Evolutionary conservation across 2,329 filamentous ascomycete species (phyloP), one percentile per base, ranked within the genome.

Genomic region (Cordyceps fumosorosea): DNA sequence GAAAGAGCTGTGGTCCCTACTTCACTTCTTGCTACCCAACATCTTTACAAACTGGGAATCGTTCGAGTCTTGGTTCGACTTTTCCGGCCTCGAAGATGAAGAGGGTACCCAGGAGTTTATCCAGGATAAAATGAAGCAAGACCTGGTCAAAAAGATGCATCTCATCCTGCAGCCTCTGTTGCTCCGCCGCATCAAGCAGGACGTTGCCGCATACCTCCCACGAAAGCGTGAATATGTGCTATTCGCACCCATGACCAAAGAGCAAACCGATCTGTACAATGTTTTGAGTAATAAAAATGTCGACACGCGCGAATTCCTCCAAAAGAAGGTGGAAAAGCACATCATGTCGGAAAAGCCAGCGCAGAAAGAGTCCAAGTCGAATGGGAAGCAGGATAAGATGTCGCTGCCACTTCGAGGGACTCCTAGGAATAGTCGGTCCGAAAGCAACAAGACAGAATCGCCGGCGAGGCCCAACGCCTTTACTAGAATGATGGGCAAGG

Each of bases 41-140:
- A 93, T 97, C 37, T 99, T 99, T 68, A 91, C 93, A 52, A 90
- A 96, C 68, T 88, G 96, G 73, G 91, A 96, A 53, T 91, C 90
- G 0, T 99, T 99, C 63, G 91, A 97, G 70, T 87, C 87, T 1
- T 98, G 93, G 93, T 99, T 99, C 65, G 93, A 99, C 73, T 99
- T 99, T 69, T 95, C 90, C 0, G 93, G 92, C 8, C 81, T 99
- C 1, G 86, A 96, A 61, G 91, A 98, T 64, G 91, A 93, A 66
- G 82, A 89, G 42, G 87, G 86, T 0, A 89, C 91, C 1, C 86
- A 90, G 56, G 85, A 93, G 51, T 89, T 96, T 57, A 82, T 96
- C 7, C 87, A 88, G 3, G 89, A 96, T 68, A 85, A 90, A 60
- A 85, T 88, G 66, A 79, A 79, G 44, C 76, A 79, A 44, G 76